A percentile compares a stretch with the other conserved stretches of the same genome.
phyloP scores from a whole-genome alignment of 805 yeast genomes.

The Wickerhamomyces chambardii region DNA sequence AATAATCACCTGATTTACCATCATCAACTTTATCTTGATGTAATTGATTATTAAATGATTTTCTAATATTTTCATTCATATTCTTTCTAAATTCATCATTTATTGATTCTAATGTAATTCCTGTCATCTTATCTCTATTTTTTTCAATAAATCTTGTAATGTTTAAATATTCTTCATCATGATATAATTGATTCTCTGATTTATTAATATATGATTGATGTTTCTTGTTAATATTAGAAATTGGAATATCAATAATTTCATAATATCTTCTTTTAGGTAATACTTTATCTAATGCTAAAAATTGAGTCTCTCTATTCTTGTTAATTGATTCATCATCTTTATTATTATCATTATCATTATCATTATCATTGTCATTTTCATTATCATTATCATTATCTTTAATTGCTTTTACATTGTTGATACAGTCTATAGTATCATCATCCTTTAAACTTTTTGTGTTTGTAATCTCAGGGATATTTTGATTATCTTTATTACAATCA shows the following conservation, averaged over 20 bases:
- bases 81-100: background rate
- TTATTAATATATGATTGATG: constrained; percentile 5
- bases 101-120: constrained; percentile 6
- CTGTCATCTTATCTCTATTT: constrained; percentile 5
- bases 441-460: too few relatives aligned
- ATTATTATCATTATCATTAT: constrained; percentile 10
- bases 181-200: constrained; percentile 1
- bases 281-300: constrained; percentile 83
- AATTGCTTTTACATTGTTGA: constrained; percentile 1
- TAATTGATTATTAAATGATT: too few relatives aligned
- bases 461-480: too few relatives aligned
- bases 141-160: constrained; percentile 11
- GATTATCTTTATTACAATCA: too few relatives aligned
- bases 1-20: too few relatives aligned
- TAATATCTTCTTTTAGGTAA: constrained; percentile 53
- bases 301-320: constrained; percentile 18
- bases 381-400: constrained; percentile 15
- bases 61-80: too few relatives aligned
- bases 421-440: too few relatives aligned
- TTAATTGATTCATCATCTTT: constrained; percentile 20
- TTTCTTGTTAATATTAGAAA: constrained; percentile 16
- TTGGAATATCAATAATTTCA: constrained; percentile 37
- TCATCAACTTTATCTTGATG: background rate
- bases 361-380: constrained; percentile 16
- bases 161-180: constrained; percentile 13